Evolutionary conservation across 805 yeast genomes (phyloP).

Genomic region (Candida tallmaniae): DNA sequence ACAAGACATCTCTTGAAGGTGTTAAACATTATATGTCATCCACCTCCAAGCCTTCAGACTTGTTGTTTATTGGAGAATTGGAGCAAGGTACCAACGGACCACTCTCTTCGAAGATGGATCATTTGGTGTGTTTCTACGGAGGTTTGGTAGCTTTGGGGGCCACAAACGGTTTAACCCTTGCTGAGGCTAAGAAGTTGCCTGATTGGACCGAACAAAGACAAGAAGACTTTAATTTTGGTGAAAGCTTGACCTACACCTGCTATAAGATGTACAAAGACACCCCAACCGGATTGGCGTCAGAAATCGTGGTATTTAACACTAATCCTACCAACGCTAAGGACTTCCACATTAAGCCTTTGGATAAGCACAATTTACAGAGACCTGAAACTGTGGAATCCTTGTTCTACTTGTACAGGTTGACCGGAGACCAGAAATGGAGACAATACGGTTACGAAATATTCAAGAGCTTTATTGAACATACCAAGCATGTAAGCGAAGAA

Average conservation of each 20-base stretch:
- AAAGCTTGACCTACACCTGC: slow-evolving; percentile 75
- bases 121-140: slow-evolving; percentile 86
- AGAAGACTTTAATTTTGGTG: slow-evolving; percentile 63
- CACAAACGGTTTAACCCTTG: slow-evolving; percentile 62
- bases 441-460: slow-evolving; percentile 89
- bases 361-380: slow-evolving; percentile 81
- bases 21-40: slow-evolving; percentile 63
- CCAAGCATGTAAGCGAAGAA: slow-evolving; percentile 41
- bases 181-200: slow-evolving; percentile 49
- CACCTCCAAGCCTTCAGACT: slow-evolving; percentile 56
- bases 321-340: slow-evolving; percentile 45
- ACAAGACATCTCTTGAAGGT: slow-evolving; percentile 72
- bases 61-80: slow-evolving; percentile 74
- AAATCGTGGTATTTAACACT: slow-evolving; percentile 77
- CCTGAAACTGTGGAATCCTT: slow-evolving; percentile 93
- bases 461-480: slow-evolving; percentile 58
- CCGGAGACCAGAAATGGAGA: slow-evolving; percentile 77
- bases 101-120: slow-evolving; percentile 79
- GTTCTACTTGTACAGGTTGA: slow-evolving; percentile 72
- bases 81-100: slow-evolving; percentile 61
- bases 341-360: slow-evolving; percentile 64
- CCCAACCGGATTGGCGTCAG: slow-evolving; percentile 80
- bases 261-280: slow-evolving; percentile 75
- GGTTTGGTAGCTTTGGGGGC: slow-evolving; percentile 88
- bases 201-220: slow-evolving; percentile 58